These are phyloP conservation scores for Plasmodium fragile DNA, from an alignment of 169 alveolate species.

Conservation along the genomic window DNA sequence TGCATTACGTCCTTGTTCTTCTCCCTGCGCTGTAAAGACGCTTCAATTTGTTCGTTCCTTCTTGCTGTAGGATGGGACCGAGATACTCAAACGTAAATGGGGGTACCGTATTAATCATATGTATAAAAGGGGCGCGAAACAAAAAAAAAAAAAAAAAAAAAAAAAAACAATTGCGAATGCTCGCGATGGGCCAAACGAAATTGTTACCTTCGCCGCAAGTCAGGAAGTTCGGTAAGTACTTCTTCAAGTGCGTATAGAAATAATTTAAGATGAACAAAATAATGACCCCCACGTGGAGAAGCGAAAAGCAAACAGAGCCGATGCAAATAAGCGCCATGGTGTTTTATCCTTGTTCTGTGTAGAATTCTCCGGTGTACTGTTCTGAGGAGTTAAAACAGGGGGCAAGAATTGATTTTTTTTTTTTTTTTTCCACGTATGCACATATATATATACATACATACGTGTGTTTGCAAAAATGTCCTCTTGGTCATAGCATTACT, in stretches of 20 bases:
- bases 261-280: constrained; percentile 31
- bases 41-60: constrained; percentile 10
- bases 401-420: background rate
- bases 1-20: constrained; percentile 31
- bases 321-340: constrained; percentile 72
- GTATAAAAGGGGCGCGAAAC: background rate
- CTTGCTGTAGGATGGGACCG: constrained; percentile 1
- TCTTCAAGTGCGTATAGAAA: constrained; percentile 49
- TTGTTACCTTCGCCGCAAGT: background rate
- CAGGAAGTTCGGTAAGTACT: constrained; percentile 17
- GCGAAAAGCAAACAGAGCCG: constrained; percentile 71
- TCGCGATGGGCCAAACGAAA: background rate
- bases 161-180: background rate
- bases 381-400: background rate
- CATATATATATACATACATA: too few relatives aligned
- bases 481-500: background rate
- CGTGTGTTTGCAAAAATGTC: background rate
- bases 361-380: background rate
- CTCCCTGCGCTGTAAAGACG: constrained; percentile 20
- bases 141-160: constrained; percentile 2
- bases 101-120: background rate
- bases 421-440: background rate
- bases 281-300: constrained; percentile 47
- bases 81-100: background rate
- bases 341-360: background rate